Evolutionary conservation across 2,329 filamentous ascomycete genomes (phyloP).

Genomic region (Geosmithia flava): DNA sequence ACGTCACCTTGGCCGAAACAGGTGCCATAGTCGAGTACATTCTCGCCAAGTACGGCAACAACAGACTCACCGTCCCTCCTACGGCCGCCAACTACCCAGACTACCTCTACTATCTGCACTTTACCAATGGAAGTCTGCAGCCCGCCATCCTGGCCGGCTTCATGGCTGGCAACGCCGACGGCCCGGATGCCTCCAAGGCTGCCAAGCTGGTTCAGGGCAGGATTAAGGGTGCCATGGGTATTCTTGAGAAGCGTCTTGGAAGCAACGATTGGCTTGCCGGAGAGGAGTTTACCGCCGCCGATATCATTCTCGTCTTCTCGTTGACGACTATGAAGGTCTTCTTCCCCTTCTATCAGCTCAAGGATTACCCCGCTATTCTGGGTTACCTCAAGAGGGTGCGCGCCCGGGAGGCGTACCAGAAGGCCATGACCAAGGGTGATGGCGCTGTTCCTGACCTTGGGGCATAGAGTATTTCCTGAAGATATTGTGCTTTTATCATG

Average conservation of each 20-base stretch:
- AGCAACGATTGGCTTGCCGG: constrained; percentile 44
- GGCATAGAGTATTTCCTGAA: background rate
- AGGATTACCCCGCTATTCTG: constrained; percentile 27
- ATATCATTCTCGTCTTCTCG: constrained; percentile 49
- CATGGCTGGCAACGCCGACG: background rate
- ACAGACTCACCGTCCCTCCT: background rate
- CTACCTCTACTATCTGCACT: constrained; percentile 56
- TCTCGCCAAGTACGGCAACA: constrained; percentile 32
- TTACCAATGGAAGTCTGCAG: constrained; percentile 32
- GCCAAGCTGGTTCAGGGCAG: background rate
- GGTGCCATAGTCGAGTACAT: constrained; percentile 52
- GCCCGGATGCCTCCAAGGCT: background rate
- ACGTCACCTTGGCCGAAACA: constrained; percentile 44
- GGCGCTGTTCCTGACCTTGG: background rate
- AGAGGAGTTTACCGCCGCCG: constrained; percentile 48
- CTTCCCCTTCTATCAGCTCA: constrained; percentile 23
- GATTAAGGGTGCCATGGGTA: constrained; percentile 25
- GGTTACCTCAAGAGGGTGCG: constrained; percentile 30
- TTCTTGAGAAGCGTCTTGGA: constrained; percentile 35
- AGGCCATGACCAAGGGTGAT: constrained; percentile 35
- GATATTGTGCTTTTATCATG: too few species aligned
- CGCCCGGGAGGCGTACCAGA: constrained; percentile 29
- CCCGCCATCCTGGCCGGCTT: constrained; percentile 15
- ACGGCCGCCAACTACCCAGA: constrained; percentile 33
- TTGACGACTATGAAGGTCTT: constrained; percentile 50